Base-by-base conservation (phyloP, 108 stramenopile species). In the Aurantiochytrium sp. region DNA sequence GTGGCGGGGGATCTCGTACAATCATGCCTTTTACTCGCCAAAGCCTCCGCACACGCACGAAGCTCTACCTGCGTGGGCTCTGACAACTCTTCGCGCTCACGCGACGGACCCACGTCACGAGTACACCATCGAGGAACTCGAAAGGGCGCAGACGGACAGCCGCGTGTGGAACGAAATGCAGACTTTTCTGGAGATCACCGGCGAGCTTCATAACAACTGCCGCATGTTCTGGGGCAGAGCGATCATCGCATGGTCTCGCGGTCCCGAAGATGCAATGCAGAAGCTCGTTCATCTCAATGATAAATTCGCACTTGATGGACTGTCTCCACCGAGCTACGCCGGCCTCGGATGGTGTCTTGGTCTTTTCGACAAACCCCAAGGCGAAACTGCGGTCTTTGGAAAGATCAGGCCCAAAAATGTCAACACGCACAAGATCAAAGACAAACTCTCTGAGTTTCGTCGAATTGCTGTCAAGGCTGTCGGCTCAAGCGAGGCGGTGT, bases 191-290 rank as follows among this genome's bases (percentile, higher is more conserved):
- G 91, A 94, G 4, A 60, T 72, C 5, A 94, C 95, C 4, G 96
- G 96, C 16, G 95, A 96, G 89, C 73, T 96, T 18, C 96, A 96
- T 88, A 96, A 96, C 90, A 95, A 96, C 92, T 94, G 94, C 5
- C 90, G 96, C 19, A 96, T 96, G 96, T 95, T 94, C 5, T 96
- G 96, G 96, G 96, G 96, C 29, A 94, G 95, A 72, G 92, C 94
- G 25, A 88, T 94, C 45, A 92, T 95, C 5, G 89, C 90, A 69
- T 96, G 96, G 96, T 89, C 88, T 44, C 51, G 25, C 49, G 71
- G 83, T 8, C 23, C 47, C 58, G 53, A 57, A 2, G 87, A 25
- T 21, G 58, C 91, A 29, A 58, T 95, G 60, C 59, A 58, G 60
- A 88, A 91, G 45, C 60, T 95, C 28, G 72, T 90, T 16, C 93